Evolutionary conservation across 306 rosid species (phyloP).

Genomic region (Oxytropis ochrocephala): DNA sequence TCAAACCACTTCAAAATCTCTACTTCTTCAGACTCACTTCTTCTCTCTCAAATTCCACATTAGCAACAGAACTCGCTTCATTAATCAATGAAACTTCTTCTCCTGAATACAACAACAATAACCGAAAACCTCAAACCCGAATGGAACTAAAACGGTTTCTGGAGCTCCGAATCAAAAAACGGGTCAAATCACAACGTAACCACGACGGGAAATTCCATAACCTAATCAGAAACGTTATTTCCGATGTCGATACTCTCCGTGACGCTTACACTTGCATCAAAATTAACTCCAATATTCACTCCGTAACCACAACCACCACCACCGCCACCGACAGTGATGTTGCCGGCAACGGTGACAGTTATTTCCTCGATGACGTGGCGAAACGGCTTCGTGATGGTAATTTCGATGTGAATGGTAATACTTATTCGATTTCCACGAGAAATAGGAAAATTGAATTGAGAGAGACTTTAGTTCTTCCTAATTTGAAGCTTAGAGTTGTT

Average conservation of each 20-base stretch:
- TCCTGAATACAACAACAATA: conserved; percentile 8
- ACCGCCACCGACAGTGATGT: neutral
- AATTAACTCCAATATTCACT: conserved; percentile 41
- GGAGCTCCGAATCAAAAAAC: conserved; percentile 57
- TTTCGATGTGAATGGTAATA: conserved; percentile 53
- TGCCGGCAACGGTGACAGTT: neutral
- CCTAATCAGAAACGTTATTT: conserved; percentile 59
- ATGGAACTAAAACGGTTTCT: conserved; percentile 67
- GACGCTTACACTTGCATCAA: conserved; percentile 66
- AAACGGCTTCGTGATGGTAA: conserved; percentile 42
- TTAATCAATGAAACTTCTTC: conserved; percentile 42
- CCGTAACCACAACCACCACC: conserved; percentile 25
- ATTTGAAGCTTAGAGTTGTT: conserved; percentile 57
- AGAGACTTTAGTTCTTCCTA: conserved; percentile 69
- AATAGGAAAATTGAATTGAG: conserved; percentile 12
- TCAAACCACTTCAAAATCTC: conserved; percentile 21
- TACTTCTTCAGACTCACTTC: conserved; percentile 3
- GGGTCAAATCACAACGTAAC: conserved; percentile 58
- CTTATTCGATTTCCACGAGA: conserved; percentile 49
- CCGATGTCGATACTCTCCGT: conserved; percentile 58
- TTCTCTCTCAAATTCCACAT: conserved; percentile 20
- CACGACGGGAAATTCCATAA: conserved; percentile 50
- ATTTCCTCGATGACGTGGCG: conserved; percentile 42
- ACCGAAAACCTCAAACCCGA: conserved; percentile 27
- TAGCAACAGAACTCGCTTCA: conserved; percentile 63